Evolutionary conservation across 768 basidiomycete genomes (phyloP), one percentile per base, ranked within the genome.

Genomic region (Wakefieldia striispora): DNA sequence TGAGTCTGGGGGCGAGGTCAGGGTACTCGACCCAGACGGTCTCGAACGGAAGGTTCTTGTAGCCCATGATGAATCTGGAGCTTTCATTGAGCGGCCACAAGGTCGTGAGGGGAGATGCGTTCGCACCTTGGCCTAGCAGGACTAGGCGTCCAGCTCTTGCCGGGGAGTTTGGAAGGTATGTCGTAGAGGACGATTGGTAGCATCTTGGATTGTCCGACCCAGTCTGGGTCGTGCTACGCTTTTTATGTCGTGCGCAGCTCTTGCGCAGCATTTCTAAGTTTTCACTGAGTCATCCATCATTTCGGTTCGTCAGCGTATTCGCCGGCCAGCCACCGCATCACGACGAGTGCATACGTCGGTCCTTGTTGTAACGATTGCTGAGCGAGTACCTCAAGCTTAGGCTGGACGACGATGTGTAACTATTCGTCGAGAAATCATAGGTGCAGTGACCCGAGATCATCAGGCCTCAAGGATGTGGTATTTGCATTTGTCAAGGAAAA

Each of bases 121-220:
- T 52, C 46, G 8, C 1, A 57, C 75, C 74, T 72, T 24, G 70
- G 58, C 49, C 66, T 77, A 52, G 63, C 69, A 6, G 69, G 58
- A 44, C 74, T 77, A 6, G 68, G 66, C 1, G 74, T 65, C 67
- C 67, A 74, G 3, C n/a, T 50, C 17, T 62, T 65, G 3, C 58
- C 63, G 0, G 68, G 62, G 8, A 64, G 45, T 5, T 61, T 61
- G 36, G 63, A 69, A 14, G 71, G 64, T 21, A 69, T 65, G 19
- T 75, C 74, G 24, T 71, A 73, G 47, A 75, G 59, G 45, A 61
- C 54, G 20, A 73, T 65, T 0, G 65, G 57, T 17, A 55, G 42
- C 65, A 66, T 66, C 3, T 23, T 34, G 26, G 16, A 21, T 11
- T 38, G 16, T 49, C 47, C 40, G 19, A n/a, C 27, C 6, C 21